Base-by-base conservation (phyloP, 805 yeast species). In the Torulaspora quercuum region DNA sequence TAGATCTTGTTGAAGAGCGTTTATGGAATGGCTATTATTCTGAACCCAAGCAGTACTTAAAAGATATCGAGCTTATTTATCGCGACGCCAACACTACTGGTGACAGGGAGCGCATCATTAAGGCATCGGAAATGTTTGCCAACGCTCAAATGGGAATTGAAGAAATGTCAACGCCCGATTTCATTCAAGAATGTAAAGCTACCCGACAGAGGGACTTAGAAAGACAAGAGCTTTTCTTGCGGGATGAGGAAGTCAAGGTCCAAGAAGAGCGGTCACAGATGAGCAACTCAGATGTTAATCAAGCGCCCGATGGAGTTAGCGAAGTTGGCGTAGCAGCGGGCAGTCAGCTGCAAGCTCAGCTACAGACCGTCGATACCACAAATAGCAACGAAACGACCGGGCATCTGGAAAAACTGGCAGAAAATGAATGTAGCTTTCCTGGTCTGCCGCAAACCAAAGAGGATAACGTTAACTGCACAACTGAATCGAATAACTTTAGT, bases 21-120 rank as follows among this genome's bases (percentile, higher is more conserved):
- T 63, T 92, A 37, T 92, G 98, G 98, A 92, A 92, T 60, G 98
- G 98, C 0, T 92, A 64, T 59, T 92, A 92, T 54, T 80, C 86
- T 24, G 96, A 88, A 52, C 97, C 97, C 9, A 80, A 78, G 46
- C 97, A 92, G 57, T 90, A 84, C 54, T 64, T 89, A 49, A 76
- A 74, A 47, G 98, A 92, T 55, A 73, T 92, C 28, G 87, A 81
- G 53, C 72, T 83, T 76, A 90, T 92, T 24, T 80, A 84, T 28
- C 70, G 70, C 21, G 99, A 92, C 64, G 74, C 95, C 0, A 69
- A 72, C 21, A 76, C 79, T 0, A 63, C 73, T 3, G 86, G 85
- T 0, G 97, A 90, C 48, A 72, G 97, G 28, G 98, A 92, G 41
- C 70, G 95, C 36, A 67, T 82, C 4, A 69, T 74, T 25, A 73